phyloP scores from a whole-genome alignment of 2,329 filamentous ascomycete genomes.

The Blumeriella jaapii region DNA sequence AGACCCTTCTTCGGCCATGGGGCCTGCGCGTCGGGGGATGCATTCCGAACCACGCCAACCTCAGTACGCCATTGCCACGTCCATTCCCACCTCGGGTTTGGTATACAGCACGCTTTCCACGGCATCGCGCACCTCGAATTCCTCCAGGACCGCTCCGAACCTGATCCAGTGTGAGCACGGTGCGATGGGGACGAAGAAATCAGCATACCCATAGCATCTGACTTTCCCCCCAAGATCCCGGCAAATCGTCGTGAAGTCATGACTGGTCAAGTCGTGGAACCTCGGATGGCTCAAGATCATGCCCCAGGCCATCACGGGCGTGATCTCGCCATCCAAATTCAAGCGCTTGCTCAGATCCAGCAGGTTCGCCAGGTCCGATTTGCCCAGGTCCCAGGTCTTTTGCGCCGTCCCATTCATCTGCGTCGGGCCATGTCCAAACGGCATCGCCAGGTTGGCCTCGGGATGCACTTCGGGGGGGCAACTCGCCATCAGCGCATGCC shows the following conservation, averaged over 20 bases:
- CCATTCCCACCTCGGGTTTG: slow-evolving; percentile 16
- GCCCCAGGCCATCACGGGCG: slow-evolving; percentile 90
- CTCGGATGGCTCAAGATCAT: slow-evolving; percentile 64
- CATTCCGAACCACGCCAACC: too few relatives aligned
- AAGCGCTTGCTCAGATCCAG: slow-evolving; percentile 75
- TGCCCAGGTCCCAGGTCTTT: slow-evolving; percentile 70
- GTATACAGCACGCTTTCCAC: slow-evolving; percentile 24
- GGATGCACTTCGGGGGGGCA: slow-evolving; percentile 52
- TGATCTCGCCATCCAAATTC: slow-evolving; percentile 81
- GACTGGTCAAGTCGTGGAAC: slow-evolving; percentile 49
- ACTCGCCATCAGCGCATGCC: slow-evolving; percentile 87
- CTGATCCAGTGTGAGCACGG: slow-evolving; percentile 27
- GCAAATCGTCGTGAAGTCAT: slow-evolving; percentile 62
- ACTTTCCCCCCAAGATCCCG: slow-evolving; percentile 70
- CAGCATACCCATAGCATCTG: slow-evolving; percentile 80
- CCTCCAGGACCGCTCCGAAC: slow-evolving; percentile 59
- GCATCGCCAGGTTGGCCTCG: slow-evolving; percentile 38
- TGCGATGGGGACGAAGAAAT: slow-evolving; percentile 1
- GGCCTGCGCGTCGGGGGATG: too few relatives aligned
- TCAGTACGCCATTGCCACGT: too few relatives aligned
- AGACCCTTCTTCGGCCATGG: too few relatives aligned
- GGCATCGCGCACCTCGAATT: slow-evolving; percentile 42
- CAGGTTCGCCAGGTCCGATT: slow-evolving; percentile 66
- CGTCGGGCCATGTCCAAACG: slow-evolving; percentile 36
- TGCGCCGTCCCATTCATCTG: slow-evolving; percentile 13